Base-by-base conservation (phyloP, 1,284 basidiomycete genomes). In the Anthracocystis setariae region DNA sequence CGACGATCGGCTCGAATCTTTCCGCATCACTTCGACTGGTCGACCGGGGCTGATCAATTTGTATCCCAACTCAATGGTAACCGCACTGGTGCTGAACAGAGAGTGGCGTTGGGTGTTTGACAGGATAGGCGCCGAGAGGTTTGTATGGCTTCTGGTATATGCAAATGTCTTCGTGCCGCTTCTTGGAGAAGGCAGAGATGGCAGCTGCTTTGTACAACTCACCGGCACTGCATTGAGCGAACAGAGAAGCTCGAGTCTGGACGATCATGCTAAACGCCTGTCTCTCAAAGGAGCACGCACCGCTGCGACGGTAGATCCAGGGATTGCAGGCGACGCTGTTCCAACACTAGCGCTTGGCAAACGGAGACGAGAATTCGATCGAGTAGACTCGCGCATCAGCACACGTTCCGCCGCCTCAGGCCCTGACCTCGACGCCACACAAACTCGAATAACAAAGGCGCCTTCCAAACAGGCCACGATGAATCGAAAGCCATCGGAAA, bases 171-270 rank as follows among this genome's bases (percentile, higher is more conserved):
- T 93, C 77, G 78, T 89, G 13, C 84, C 89, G 1, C 79, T 94
- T 8, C 88, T 90, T 10, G 20, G 21, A 8, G 9, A 50, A 2
- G 70, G 47, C 0, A 53, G 57, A 2, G 61, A 68, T 0, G 92
- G 92, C 71, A 88, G 87, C n/a, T 93, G 91, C 76, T 86, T 90
- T 15, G 90, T 90, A 64, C 92, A 94, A 81, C 81, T 93, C 60
- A 88, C 89, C 0, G 93, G 92, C 2, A 85, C 86, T 32, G 88
- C 90, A 2, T 77, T 94, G 10, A 84, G 88, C 17, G 85, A 88
- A 29, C 29, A 29, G 29, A 29, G 29, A 12, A 29, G 29, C 29
- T 7, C 7, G 7, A 29, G 5, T 29, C 7, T 12, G 12, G 7
- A 29, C 12, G 38, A 29, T 1, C 17, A 17, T 12, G 48, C n/a